Percentiles rank a stretch among this genome's conserved stretches.
Evolutionary conservation across 495 filamentous ascomycete genomes (phyloP).

Genomic region (Xylaria sp.): DNA sequence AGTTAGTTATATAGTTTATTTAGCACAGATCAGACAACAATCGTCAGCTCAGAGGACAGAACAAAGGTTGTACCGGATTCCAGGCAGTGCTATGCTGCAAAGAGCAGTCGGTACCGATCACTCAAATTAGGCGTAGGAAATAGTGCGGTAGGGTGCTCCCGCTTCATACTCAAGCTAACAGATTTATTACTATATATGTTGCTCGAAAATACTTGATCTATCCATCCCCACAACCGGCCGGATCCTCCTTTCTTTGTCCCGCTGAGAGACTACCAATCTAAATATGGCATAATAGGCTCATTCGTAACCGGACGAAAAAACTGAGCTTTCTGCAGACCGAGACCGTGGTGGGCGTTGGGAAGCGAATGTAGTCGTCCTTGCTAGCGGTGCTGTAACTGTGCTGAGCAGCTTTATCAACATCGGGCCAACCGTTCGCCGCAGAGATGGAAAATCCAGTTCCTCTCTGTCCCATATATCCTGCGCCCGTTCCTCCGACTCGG

Average conservation of each 20-base stretch:
- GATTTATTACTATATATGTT: conserved; percentile 27
- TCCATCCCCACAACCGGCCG: conserved; percentile 19
- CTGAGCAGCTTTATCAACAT: conserved; percentile 15
- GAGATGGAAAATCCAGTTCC: conserved; percentile 22
- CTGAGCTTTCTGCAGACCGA: background rate
- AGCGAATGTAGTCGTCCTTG: conserved; percentile 3
- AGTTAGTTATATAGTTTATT: background rate
- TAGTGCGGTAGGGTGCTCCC: background rate
- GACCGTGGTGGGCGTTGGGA: background rate
- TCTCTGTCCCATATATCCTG: conserved; percentile 8
- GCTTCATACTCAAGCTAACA: conserved; percentile 5
- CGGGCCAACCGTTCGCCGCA: conserved; percentile 2
- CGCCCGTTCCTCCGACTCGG: conserved; percentile 4
- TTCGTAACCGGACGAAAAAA: conserved; percentile 25
- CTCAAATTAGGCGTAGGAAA: too few species aligned
- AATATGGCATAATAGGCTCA: conserved; percentile 6
- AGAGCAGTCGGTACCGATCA: background rate
- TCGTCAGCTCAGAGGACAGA: background rate
- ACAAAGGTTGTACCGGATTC: background rate
- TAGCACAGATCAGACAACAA: background rate
- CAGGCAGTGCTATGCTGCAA: background rate
- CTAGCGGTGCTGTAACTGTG: conserved; percentile 19
- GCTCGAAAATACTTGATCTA: conserved; percentile 20
- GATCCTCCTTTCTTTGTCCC: conserved; percentile 14
- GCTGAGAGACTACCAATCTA: conserved; percentile 26